These are phyloP conservation scores for Suillus alpinus DNA, from an alignment of 768 basidiomycete genomes.

Conservation along the genomic window DNA sequence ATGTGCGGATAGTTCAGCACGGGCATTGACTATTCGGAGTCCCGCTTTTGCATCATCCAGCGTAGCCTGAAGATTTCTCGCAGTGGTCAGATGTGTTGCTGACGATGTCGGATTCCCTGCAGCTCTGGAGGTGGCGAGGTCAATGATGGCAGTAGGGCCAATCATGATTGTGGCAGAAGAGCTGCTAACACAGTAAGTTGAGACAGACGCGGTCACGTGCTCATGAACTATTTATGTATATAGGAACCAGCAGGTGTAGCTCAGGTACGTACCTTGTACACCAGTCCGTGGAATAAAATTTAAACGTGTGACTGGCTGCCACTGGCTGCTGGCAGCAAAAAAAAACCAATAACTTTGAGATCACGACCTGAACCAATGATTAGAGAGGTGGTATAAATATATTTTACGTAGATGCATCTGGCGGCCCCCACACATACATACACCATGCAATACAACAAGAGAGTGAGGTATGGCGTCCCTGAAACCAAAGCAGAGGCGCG, in stretches of 20 bases:
- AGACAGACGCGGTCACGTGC: neutral
- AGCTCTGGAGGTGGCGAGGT: neutral
- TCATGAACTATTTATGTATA: neutral
- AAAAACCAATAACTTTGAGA: neutral
- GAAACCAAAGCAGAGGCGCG: slow-evolving; percentile 1
- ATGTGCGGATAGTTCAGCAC: slow-evolving; percentile 20
- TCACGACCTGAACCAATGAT: neutral
- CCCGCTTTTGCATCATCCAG: slow-evolving; percentile 21
- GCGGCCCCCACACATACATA: slow-evolving; percentile 1
- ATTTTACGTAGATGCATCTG: slow-evolving; percentile 4
- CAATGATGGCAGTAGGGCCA: neutral
- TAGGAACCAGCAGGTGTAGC: too few relatives aligned
- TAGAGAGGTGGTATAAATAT: slow-evolving; percentile 4
- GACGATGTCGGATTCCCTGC: neutral
- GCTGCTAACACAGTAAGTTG: neutral
- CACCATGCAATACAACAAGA: slow-evolving; percentile 3
- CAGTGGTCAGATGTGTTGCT: neutral
- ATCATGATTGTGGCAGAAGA: neutral
- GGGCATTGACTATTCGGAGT: slow-evolving; percentile 22
- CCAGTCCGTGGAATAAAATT: neutral
- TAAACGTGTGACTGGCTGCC: neutral
- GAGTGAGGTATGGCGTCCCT: slow-evolving; percentile 3
- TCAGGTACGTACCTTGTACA: too few relatives aligned
- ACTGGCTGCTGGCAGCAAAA: neutral
- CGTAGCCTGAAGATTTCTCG: slow-evolving; percentile 23